A percentile compares a stretch with the other conserved stretches of the same genome.
Evolutionary conservation across 192 early-diverging fungal species (phyloP).

Genomic region (Glomus cerebriforme): DNA sequence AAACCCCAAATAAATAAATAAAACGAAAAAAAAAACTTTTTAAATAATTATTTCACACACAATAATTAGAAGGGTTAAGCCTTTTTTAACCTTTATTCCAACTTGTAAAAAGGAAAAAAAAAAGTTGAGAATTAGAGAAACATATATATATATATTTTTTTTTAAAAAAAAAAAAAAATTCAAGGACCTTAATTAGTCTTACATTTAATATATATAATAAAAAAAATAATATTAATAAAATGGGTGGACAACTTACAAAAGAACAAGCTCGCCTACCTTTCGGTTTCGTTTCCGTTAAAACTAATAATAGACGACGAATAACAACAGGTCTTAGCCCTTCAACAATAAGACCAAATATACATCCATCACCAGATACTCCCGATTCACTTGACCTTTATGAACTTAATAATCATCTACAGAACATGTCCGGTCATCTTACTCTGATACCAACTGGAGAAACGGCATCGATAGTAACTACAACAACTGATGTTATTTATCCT

Average conservation of each 20-base stretch:
- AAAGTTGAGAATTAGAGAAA: no score
- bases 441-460: constrained; percentile 12
- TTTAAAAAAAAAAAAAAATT: background rate
- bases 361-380: background rate
- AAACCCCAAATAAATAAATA: no score
- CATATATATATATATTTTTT: no score
- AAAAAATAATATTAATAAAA: background rate
- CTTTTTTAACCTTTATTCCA: no score
- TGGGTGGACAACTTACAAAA: constrained; percentile 32
- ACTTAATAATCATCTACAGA: constrained; percentile 5
- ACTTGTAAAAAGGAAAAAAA: no score
- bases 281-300: constrained; percentile 4
- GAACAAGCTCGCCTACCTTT: constrained; percentile 29
- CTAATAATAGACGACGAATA: background rate
- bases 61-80: no score
- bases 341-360: constrained; percentile 24
- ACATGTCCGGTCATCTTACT: background rate
- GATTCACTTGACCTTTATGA: constrained; percentile 10
- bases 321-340: background rate
- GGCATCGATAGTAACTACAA: constrained; percentile 5
- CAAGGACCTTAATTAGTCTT: background rate
- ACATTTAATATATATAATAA: no score
- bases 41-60: no score
- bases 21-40: no score
- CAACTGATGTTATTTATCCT: background rate